phyloP scores from a whole-genome alignment of 2,329 filamentous ascomycete genomes.

The Chalaropsis thielavioides region DNA sequence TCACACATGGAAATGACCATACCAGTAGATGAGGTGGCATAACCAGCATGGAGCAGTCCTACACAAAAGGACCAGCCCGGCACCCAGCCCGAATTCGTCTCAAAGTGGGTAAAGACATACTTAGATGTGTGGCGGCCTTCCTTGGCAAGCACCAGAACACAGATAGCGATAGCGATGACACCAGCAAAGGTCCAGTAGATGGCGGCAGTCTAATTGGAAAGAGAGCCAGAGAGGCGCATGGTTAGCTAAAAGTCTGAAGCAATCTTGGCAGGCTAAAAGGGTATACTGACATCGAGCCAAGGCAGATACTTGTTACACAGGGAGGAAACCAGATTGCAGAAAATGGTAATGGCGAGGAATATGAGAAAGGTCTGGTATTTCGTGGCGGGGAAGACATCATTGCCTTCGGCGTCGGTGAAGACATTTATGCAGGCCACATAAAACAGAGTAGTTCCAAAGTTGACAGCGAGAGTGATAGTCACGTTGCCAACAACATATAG shows the following conservation, averaged over 20 bases:
- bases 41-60: conserved; percentile 56
- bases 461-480: conserved; percentile 69
- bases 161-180: conserved; percentile 49
- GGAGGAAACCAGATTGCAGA: conserved; percentile 50
- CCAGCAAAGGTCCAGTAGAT: conserved; percentile 63
- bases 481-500: conserved; percentile 66
- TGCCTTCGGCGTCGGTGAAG: conserved; percentile 33
- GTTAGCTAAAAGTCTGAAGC: too few relatives aligned
- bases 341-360: conserved; percentile 52
- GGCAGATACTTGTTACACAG: conserved; percentile 55
- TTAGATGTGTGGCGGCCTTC: conserved; percentile 47
- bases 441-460: conserved; percentile 61
- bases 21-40: conserved; percentile 61
- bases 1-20: conserved; percentile 74
- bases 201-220: conserved; percentile 43
- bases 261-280: background rate
- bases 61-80: conserved; percentile 61
- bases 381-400: conserved; percentile 32
- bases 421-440: conserved; percentile 42
- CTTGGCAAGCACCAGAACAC: conserved; percentile 51
- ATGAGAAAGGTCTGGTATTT: conserved; percentile 56
- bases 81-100: conserved; percentile 53
- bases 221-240: background rate
- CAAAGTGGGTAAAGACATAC: conserved; percentile 56
- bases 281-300: conserved; percentile 47